Evolutionary conservation across 2,329 filamentous ascomycete genomes (phyloP), one percentile per base, ranked within the genome.

Genomic region (Rhynchosporium secalis): DNA sequence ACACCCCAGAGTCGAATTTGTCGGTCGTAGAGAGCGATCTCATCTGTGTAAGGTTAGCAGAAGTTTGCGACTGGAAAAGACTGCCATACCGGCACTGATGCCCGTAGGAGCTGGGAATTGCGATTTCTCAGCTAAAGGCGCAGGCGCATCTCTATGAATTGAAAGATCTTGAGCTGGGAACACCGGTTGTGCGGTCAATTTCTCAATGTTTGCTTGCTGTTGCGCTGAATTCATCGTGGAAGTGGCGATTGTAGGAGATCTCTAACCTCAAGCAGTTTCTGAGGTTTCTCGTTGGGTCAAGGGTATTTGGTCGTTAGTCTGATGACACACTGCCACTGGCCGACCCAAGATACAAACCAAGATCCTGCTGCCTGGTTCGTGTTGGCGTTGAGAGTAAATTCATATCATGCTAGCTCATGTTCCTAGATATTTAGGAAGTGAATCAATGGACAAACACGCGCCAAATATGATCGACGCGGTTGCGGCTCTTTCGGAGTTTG

Each of bases 1-100:
- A 98, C 91, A 48, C 95, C 95, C 95, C 95, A 99, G 36, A 99
- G 86, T 59, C 95, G 89, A 72, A 99, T 97, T 76, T 99, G 95
- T 56, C 95, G 88, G 78, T 99, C 95, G 75, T 99, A 99, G 5
- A 98, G 86, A 13, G 94, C 95, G 72, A 98, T 96, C 74, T 99
- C 95, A 76, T 98, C 95, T 91, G 41, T 2, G 36, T 49, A 46
- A 26, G 58, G 68, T 63, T 67, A 58, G 43, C 58, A 29, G 13
- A 46, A 15, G 40, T 38, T 45, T 58, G 58, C n/a, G 46, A 36
- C 28, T 28, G 26, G 6, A n/a, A n/a, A 28, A 13, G 20, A 20
- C 28, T 47, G 46, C n/a, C 38, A 48, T 69, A 77, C 77, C 76
- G 66, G 76, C 74, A 65, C 72, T 77, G 64, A 76, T 75, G 45